phyloP scores from a whole-genome alignment of 2,329 filamentous ascomycete genomes.

The Aurifilum marmelostoma region DNA sequence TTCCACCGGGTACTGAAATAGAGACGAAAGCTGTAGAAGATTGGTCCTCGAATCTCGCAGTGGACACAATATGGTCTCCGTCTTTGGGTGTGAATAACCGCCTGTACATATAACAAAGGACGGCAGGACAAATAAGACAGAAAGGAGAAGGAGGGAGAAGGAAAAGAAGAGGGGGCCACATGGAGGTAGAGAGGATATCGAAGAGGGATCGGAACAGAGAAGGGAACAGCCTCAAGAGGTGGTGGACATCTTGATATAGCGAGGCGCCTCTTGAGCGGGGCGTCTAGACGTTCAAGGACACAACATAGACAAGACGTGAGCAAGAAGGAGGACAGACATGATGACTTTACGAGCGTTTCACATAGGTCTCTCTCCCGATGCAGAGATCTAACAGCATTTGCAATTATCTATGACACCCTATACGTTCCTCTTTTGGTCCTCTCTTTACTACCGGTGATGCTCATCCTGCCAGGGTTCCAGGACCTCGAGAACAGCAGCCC shows the following conservation, averaged over 20 bases:
- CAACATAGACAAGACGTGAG: slow-evolving; percentile 16
- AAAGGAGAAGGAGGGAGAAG: neutral
- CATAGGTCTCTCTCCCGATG: neutral
- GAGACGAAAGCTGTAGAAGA: neutral
- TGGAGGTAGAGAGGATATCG: neutral
- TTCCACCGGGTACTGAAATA: slow-evolving; percentile 82
- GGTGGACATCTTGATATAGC: slow-evolving; percentile 10
- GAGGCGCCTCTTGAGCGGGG: slow-evolving; percentile 19
- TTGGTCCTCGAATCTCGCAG: neutral
- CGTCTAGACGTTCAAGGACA: slow-evolving; percentile 8
- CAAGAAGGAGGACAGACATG: neutral
- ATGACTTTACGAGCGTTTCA: slow-evolving; percentile 19
- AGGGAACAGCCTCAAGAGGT: neutral
- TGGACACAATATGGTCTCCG: neutral
- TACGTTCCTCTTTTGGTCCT: neutral
- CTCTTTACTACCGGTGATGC: neutral
- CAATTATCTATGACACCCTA: neutral
- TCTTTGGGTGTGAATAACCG: neutral
- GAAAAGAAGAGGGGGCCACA: neutral
- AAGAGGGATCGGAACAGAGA: neutral
- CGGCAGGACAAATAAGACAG: neutral
- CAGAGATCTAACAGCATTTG: slow-evolving; percentile 4
- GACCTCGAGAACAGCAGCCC: neutral
- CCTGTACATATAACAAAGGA: slow-evolving; percentile 10
- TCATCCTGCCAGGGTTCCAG: neutral